phyloP scores from a whole-genome alignment of 1,139 yeast species.

The Dujonia santamariae region DNA sequence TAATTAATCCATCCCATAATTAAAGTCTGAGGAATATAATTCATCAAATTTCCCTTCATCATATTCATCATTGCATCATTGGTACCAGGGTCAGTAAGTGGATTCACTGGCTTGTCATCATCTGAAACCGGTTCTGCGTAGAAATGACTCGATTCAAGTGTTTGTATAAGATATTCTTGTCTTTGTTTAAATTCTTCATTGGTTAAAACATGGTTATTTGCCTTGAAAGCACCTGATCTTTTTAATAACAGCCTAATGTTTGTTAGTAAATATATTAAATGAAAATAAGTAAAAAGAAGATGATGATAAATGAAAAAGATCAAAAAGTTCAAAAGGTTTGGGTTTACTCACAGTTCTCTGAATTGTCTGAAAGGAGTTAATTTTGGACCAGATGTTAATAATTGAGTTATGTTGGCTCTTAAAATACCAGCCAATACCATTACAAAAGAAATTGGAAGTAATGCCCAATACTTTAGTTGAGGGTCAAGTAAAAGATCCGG shows the following conservation, averaged over 20 bases:
- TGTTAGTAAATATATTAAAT: conserved; percentile 5
- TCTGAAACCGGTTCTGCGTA: conserved; percentile 43
- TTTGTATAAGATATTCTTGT: conserved; percentile 40
- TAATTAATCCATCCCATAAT: conserved; percentile 97
- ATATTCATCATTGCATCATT: conserved; percentile 9
- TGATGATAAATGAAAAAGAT: not conserved
- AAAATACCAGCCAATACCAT: conserved; percentile 90
- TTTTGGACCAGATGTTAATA: conserved; percentile 59
- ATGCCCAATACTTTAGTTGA: conserved; percentile 81
- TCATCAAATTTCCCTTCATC: conserved; percentile 9
- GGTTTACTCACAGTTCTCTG: conserved; percentile 57
- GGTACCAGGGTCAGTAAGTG: conserved; percentile 58
- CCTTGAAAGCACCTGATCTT: conserved; percentile 53
- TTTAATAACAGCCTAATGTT: conserved; percentile 44
- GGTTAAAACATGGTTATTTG: conserved; percentile 46
- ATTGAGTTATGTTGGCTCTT: conserved; percentile 63
- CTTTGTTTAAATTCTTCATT: conserved; percentile 46
- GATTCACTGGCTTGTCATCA: conserved; percentile 51
- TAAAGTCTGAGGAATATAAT: conserved; percentile 82
- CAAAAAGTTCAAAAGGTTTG: too few species aligned
- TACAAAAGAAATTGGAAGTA: conserved; percentile 82
- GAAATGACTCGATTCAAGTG: conserved; percentile 51
- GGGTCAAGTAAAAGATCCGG: conserved; percentile 65
- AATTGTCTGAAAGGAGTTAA: conserved; percentile 48
- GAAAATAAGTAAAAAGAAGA: not conserved